Conservation (phyloP, 2,329 filamentous ascomycete genomes). For the Claviceps africana region DNA sequence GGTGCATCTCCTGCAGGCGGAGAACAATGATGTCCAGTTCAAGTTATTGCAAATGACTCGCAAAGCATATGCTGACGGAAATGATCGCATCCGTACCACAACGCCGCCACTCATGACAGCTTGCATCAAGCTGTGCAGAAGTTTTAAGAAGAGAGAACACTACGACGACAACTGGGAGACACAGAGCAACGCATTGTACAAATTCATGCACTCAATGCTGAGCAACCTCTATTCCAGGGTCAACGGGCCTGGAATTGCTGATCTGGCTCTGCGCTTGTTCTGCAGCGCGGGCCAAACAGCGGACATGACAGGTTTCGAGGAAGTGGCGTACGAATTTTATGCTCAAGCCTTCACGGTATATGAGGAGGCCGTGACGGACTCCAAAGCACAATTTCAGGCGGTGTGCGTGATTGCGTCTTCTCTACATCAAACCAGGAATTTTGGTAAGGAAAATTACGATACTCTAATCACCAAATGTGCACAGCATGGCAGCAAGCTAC, state of each 20-base stretch:
- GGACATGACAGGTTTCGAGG: conserved; percentile 81
- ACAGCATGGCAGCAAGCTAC: conserved; percentile 85
- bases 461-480: conserved; percentile 97
- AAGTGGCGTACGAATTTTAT: conserved; percentile 96
- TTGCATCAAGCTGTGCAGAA: conserved; percentile 75
- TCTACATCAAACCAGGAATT: conserved; percentile 76
- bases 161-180: conserved; percentile 52
- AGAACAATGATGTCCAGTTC: conserved; percentile 88
- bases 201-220: conserved; percentile 83
- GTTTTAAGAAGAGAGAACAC: conserved; percentile 83
- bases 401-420: conserved; percentile 88
- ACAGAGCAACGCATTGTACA: conserved; percentile 67
- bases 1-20: conserved; percentile 69
- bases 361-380: conserved; percentile 90
- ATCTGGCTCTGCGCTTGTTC: conserved; percentile 80
- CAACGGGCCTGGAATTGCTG: conserved; percentile 60
- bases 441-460: conserved; percentile 95
- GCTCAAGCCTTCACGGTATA: conserved; percentile 97
- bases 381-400: conserved; percentile 92
- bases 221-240: conserved; percentile 81
- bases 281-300: conserved; percentile 85
- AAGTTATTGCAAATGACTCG: conserved; percentile 78
- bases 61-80: conserved; percentile 80
- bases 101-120: conserved; percentile 84
- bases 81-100: conserved; percentile 90